Percentiles rank a stretch among this genome's conserved stretches.
Conservation (phyloP, 1,139 yeast species). For the Diutina ranongensis region DNA sequence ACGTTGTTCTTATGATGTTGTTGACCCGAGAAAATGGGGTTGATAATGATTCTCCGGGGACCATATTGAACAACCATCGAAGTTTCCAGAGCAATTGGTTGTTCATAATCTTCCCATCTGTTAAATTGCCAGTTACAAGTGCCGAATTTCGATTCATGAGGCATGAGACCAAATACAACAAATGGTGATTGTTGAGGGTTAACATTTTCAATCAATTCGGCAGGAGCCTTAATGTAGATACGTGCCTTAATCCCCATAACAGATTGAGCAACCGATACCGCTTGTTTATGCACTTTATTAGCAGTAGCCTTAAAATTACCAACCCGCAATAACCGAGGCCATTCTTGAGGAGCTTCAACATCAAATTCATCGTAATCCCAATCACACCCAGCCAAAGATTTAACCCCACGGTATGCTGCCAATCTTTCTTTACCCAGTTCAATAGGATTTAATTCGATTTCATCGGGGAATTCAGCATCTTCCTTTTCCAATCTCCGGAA, state of each 20-base stretch:
- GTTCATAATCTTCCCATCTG: constrained; percentile 81
- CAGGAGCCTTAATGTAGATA: constrained; percentile 54
- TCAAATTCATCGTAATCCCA: constrained; percentile 89
- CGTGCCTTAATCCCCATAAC: constrained; percentile 56
- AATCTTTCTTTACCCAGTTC: constrained; percentile 70
- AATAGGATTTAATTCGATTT: constrained; percentile 69
- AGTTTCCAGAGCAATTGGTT: constrained; percentile 75
- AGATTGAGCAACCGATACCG: constrained; percentile 45
- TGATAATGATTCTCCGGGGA: constrained; percentile 75
- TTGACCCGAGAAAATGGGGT: constrained; percentile 76
- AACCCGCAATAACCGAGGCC: constrained; percentile 66
- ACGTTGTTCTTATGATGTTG: constrained; percentile 74
- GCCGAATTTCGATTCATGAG: constrained; percentile 80
- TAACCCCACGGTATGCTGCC: constrained; percentile 73
- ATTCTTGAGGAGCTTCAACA: constrained; percentile 61
- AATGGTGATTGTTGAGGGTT: constrained; percentile 37
- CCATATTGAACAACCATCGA: constrained; percentile 83
- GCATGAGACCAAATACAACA: constrained; percentile 59
- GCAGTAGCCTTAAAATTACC: constrained; percentile 70
- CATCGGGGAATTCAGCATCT: constrained; percentile 93
- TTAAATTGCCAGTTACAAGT: constrained; percentile 73
- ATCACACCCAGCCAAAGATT: constrained; percentile 63
- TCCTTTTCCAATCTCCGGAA: constrained; percentile 66
- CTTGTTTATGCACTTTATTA: constrained; percentile 56
- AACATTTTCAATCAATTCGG: constrained; percentile 30